A percentile compares a stretch with the other conserved stretches of the same genome.
These are phyloP conservation scores for Linum tenue DNA, from an alignment of 345 rosid species.

Conservation along the genomic window DNA sequence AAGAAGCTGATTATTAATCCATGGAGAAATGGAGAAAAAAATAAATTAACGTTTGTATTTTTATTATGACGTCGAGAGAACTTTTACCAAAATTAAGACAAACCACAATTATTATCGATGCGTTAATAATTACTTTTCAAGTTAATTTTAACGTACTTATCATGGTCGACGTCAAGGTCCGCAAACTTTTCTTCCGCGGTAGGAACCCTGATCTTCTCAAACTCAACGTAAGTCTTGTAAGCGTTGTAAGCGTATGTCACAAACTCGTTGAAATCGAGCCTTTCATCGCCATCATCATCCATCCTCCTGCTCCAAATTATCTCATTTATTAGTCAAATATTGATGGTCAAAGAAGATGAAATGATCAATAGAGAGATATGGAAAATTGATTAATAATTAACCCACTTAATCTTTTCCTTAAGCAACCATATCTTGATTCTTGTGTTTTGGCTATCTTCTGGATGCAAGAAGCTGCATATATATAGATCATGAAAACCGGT, in stretches of 20 bases:
- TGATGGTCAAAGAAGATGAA: too few relatives aligned
- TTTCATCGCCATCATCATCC: slow-evolving; percentile 47
- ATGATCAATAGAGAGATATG: too few relatives aligned
- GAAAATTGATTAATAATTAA: too few relatives aligned
- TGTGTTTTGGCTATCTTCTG: slow-evolving; percentile 54
- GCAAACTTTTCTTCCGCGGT: slow-evolving; percentile 38
- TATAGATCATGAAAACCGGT: too few relatives aligned
- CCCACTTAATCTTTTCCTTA: slow-evolving; percentile 37
- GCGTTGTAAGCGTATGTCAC: slow-evolving; percentile 26
- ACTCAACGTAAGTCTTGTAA: slow-evolving; percentile 41
- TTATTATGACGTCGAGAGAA: too few relatives aligned
- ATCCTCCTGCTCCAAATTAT: slow-evolving; percentile 27
- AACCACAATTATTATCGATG: too few relatives aligned
- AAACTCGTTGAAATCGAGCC: slow-evolving; percentile 46
- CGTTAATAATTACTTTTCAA: too few relatives aligned
- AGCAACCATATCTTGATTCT: slow-evolving; percentile 48
- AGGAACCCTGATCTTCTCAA: slow-evolving; percentile 26
- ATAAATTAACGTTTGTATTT: not conserved
- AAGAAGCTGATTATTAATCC: slow-evolving; percentile 19
- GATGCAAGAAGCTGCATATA: slow-evolving; percentile 63
- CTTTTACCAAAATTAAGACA: too few relatives aligned
- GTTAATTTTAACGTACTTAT: slow-evolving; percentile 20
- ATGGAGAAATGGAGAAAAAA: not conserved
- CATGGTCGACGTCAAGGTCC: slow-evolving; percentile 45
- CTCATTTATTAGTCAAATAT: too few relatives aligned